A percentile compares a stretch with the other conserved stretches of the same genome.
Evolutionary conservation across 768 basidiomycete genomes (phyloP).

Genomic region (Mycena alexandri): DNA sequence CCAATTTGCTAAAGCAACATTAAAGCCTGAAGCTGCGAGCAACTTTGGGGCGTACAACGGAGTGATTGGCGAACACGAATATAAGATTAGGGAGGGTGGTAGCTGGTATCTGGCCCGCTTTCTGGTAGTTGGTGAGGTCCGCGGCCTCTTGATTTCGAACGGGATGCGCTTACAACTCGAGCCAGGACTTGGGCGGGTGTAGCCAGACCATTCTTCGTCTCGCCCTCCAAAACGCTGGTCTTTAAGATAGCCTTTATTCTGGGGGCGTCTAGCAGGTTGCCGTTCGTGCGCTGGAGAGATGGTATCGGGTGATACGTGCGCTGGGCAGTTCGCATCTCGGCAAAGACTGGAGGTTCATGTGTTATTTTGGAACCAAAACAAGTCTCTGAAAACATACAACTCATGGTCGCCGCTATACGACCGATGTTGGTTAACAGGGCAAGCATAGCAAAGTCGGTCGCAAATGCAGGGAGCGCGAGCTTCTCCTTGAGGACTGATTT

Average conservation of each 20-base stretch:
- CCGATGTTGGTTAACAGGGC: conserved; percentile 83
- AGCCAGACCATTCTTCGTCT: conserved; percentile 58
- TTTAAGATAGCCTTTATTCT: conserved; percentile 84
- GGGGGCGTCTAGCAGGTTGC: conserved; percentile 83
- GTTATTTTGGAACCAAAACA: not conserved
- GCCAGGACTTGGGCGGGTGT: conserved; percentile 70
- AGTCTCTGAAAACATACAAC: conserved; percentile 64
- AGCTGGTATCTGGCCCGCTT: conserved; percentile 67
- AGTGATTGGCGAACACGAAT: conserved; percentile 75
- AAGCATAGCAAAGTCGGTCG: conserved; percentile 80
- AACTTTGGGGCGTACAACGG: conserved; percentile 52
- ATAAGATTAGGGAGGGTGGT: conserved; percentile 80
- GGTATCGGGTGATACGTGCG: conserved; percentile 86
- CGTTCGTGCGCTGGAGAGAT: conserved; percentile 73
- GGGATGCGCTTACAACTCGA: conserved; percentile 58
- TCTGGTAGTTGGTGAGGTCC: conserved; percentile 44
- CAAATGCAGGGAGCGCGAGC: conserved; percentile 71
- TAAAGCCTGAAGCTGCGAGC: not conserved
- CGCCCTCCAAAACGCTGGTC: conserved; percentile 62
- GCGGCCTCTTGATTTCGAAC: conserved; percentile 2
- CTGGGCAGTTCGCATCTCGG: conserved; percentile 83
- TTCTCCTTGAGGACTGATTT: conserved; percentile 81
- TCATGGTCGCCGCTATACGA: conserved; percentile 85
- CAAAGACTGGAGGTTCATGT: conserved; percentile 65
- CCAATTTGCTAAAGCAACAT: conserved; percentile 47